Base-by-base conservation (phyloP, 495 filamentous ascomycete genomes). In the Hypoxylon crocopeplum region DNA sequence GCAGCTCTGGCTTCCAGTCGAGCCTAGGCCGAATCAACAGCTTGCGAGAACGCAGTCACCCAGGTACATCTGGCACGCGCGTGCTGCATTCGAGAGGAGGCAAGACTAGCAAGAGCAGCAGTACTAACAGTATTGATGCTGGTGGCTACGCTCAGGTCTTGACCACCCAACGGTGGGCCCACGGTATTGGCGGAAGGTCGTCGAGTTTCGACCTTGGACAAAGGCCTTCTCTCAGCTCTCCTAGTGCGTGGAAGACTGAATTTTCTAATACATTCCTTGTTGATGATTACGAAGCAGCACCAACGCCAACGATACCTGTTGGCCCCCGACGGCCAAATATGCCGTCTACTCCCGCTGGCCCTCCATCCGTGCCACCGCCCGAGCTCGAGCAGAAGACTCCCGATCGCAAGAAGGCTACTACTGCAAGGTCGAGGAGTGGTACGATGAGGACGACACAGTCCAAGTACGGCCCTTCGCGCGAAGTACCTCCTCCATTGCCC, bases 221-320 rank as follows among this genome's bases (percentile, higher is more conserved):
- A 60, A 60, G 70, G 40, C 69, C 69, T 38, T 68, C 61, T 13
- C 66, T 67, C 38, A 59, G 29, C 49, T 68, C 66, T 40, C 65
- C 66, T 29, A 59, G 50, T 50, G 70, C 71, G n/a, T 76, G 75
- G 74, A 69, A 79, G 50, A 63, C 73, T 25, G 78, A 79, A 21
- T 72, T 79, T 62, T 69, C 72, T 27, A 75, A 70, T 42, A 72
- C 72, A 21, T 77, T 80, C 57, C 71, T 77, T 55, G 68, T 70
- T 51, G 75, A 86, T 61, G 79, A 84, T 49, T 83, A 87, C 69
- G 91, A 96, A 64, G 90, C 93, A 52, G 94, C 94, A 22, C 93
- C 93, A 10, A 92, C 88, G 16, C 94, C 94, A 17, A 94, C 86
- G 33, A 77, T 98, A 41, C 92, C 92, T 15, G 88, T 79, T 36